A percentile compares a stretch with the other conserved stretches of the same genome.
Conservation (phyloP, 2,329 filamentous ascomycete species). For the Biscogniauxia marginata region DNA sequence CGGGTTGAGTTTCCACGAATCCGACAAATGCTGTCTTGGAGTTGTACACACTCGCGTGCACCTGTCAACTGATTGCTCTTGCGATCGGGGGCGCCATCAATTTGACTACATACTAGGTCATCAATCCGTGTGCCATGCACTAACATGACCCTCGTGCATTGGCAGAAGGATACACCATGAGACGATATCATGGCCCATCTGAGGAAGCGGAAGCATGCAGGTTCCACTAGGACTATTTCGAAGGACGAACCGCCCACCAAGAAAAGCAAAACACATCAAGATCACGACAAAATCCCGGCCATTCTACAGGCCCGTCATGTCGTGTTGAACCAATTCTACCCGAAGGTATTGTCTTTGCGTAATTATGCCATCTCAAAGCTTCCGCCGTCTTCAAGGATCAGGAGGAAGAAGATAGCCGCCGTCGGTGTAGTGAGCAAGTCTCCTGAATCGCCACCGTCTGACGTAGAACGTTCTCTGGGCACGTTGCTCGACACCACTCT, state of each 20-base stretch:
- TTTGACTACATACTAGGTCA: not conserved
- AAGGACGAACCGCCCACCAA: slow-evolving; percentile 13
- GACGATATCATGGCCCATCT: slow-evolving; percentile 23
- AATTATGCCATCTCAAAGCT: slow-evolving; percentile 67
- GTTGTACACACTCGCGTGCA: not conserved
- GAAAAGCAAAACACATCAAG: slow-evolving; percentile 14
- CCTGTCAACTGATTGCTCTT: not conserved
- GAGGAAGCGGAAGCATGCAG: slow-evolving; percentile 27
- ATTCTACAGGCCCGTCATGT: slow-evolving; percentile 48
- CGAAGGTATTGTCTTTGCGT: slow-evolving; percentile 63
- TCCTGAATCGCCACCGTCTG: slow-evolving; percentile 20
- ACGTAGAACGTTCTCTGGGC: slow-evolving; percentile 45
- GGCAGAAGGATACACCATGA: slow-evolving; percentile 5
- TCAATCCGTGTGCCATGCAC: not conserved
- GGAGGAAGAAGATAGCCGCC: slow-evolving; percentile 54
- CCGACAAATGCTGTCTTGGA: not conserved
- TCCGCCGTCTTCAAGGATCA: slow-evolving; percentile 62
- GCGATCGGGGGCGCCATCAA: not conserved
- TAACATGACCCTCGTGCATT: not conserved
- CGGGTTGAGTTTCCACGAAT: not conserved
- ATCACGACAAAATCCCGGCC: not conserved
- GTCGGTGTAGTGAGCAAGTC: slow-evolving; percentile 36
- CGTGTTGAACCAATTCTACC: slow-evolving; percentile 68
- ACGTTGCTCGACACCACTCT: slow-evolving; percentile 67
- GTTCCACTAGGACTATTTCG: slow-evolving; percentile 6